Evolutionary conservation across 1,284 basidiomycete genomes (phyloP).

Genomic region (Xerocomus nothofagi): DNA sequence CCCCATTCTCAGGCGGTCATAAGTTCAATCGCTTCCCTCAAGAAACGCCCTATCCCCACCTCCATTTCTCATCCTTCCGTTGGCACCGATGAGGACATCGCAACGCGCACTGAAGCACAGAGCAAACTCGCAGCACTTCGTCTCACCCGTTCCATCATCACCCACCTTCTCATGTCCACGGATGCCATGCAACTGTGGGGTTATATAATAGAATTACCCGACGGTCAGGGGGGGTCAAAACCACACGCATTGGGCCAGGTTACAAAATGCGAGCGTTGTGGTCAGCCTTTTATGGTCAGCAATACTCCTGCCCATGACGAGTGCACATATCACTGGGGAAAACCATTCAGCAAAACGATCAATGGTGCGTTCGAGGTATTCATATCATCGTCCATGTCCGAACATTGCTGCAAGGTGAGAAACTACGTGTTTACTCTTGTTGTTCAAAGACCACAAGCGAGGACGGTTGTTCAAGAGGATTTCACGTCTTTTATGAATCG

Average conservation of each 20-base stretch:
- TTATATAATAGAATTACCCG: constrained; percentile 71
- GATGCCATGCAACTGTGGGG: constrained; percentile 66
- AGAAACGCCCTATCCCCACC: constrained; percentile 67
- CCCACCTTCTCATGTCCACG: constrained; percentile 56
- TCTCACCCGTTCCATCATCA: constrained; percentile 57
- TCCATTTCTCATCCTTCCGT: constrained; percentile 69
- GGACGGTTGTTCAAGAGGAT: constrained; percentile 64
- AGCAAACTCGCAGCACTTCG: constrained; percentile 57
- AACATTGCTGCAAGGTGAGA: constrained; percentile 52
- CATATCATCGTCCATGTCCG: constrained; percentile 13
- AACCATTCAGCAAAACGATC: constrained; percentile 52
- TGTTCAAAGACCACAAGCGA: constrained; percentile 60
- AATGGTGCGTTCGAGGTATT: constrained; percentile 48
- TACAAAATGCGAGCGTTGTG: constrained; percentile 78
- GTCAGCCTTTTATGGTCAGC: constrained; percentile 65
- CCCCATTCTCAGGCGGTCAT: constrained; percentile 61
- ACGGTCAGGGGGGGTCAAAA: constrained; percentile 56
- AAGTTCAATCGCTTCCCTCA: constrained; percentile 67
- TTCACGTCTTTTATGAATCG: constrained; percentile 79
- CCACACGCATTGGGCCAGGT: constrained; percentile 67
- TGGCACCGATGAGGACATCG: constrained; percentile 74
- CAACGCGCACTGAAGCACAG: constrained; percentile 55
- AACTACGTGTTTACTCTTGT: constrained; percentile 62
- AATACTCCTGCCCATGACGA: constrained; percentile 56
- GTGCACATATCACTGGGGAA: constrained; percentile 86